Conservation (phyloP, 2,329 filamentous ascomycete species). For the Phialophora macrospora region DNA sequence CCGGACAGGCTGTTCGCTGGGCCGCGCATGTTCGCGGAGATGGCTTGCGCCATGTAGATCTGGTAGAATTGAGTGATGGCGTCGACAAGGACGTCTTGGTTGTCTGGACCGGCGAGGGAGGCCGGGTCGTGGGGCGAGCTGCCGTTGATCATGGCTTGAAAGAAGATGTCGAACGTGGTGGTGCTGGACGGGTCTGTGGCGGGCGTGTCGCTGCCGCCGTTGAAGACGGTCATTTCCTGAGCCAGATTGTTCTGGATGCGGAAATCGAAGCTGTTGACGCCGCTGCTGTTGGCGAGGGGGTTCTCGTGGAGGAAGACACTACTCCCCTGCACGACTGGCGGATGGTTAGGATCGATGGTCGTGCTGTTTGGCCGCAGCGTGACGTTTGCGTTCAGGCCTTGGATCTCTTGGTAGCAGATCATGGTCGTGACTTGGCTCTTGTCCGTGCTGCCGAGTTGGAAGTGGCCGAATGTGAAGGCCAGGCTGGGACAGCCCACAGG, state of each 20-base stretch:
- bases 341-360: slow-evolving; percentile 29
- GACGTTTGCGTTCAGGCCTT: slow-evolving; percentile 33
- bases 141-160: slow-evolving; percentile 37
- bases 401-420: slow-evolving; percentile 38
- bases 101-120: slow-evolving; percentile 24
- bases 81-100: slow-evolving; percentile 29
- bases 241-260: slow-evolving; percentile 39
- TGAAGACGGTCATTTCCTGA: slow-evolving; percentile 34
- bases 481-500: slow-evolving; percentile 38
- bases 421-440: slow-evolving; percentile 35
- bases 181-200: slow-evolving; percentile 24
- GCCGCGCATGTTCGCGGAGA: slow-evolving; percentile 37
- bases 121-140: slow-evolving; percentile 26
- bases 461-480: slow-evolving; percentile 38
- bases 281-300: slow-evolving; percentile 28
- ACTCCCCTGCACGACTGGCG: slow-evolving; percentile 23
- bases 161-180: slow-evolving; percentile 33
- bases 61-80: slow-evolving; percentile 35
- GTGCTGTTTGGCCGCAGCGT: slow-evolving; percentile 34
- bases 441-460: slow-evolving; percentile 29
- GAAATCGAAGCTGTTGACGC: slow-evolving; percentile 36
- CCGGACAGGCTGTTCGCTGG: slow-evolving; percentile 9
- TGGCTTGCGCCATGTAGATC: slow-evolving; percentile 39
- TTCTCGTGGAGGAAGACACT: slow-evolving; percentile 30
- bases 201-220: slow-evolving; percentile 24